Evolutionary conservation across 305 asterid species (phyloP).

Genomic region (Ajuga reptans): DNA sequence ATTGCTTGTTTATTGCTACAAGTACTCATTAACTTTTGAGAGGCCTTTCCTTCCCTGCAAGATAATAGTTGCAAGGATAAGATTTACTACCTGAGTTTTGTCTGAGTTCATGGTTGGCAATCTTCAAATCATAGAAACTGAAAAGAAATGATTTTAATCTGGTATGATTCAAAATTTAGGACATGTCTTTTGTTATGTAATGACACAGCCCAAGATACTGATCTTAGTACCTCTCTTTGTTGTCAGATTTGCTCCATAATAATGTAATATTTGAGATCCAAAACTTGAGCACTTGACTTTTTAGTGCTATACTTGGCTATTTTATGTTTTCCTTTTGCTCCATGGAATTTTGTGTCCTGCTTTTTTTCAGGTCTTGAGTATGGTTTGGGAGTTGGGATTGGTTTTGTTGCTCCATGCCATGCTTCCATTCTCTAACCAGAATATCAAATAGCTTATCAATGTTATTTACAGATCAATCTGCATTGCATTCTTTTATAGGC

Average conservation of each 20-base stretch:
- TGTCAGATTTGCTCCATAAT: background rate
- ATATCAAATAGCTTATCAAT: constrained; percentile 21
- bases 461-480: constrained; percentile 29
- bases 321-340: background rate
- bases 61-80: background rate
- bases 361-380: constrained; percentile 4
- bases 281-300: background rate
- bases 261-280: constrained; percentile 13
- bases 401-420: constrained; percentile 12
- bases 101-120: background rate
- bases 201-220: constrained; percentile 1
- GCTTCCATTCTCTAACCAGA: constrained; percentile 10
- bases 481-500: constrained; percentile 61
- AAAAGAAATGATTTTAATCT: background rate
- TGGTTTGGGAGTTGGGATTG: background rate
- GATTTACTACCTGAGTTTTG: background rate
- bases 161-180: background rate
- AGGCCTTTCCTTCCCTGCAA: background rate
- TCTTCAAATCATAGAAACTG: background rate
- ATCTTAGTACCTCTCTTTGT: constrained; percentile 1
- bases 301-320: background rate
- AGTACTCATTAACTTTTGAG: background rate
- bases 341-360: background rate
- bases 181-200: background rate
- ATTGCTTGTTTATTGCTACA: background rate